These are phyloP conservation scores for Proliferodiscus dingleyae DNA, from an alignment of 2,329 filamentous ascomycete species.

Conservation along the genomic window DNA sequence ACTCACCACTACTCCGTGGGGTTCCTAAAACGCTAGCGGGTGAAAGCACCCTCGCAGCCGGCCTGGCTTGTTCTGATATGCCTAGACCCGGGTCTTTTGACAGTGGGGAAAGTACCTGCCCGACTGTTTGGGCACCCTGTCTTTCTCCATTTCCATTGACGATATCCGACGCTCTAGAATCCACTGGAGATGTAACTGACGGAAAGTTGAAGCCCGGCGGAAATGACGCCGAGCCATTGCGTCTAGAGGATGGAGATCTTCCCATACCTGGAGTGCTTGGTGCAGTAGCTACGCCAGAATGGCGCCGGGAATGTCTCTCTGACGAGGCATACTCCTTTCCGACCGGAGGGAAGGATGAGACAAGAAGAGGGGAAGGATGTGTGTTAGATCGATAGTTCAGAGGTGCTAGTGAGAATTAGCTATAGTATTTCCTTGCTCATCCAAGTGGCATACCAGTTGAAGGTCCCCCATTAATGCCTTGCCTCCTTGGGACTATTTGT, in stretches of 20 bases:
- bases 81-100: constrained; percentile 36
- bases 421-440: not conserved
- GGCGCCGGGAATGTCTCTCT: constrained; percentile 17
- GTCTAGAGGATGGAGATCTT: constrained; percentile 33
- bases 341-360: constrained; percentile 27
- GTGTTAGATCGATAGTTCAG: constrained; percentile 31
- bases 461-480: constrained; percentile 36
- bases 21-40: constrained; percentile 73
- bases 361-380: constrained; percentile 33
- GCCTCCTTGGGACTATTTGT: constrained; percentile 59
- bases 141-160: constrained; percentile 4
- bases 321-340: constrained; percentile 23
- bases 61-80: constrained; percentile 53
- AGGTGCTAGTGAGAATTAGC: constrained; percentile 23
- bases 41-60: constrained; percentile 64
- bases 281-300: constrained; percentile 29
- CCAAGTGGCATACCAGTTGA: constrained; percentile 34
- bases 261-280: constrained; percentile 38
- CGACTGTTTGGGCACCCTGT: constrained; percentile 11
- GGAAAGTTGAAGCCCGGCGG: constrained; percentile 55
- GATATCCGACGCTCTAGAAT: constrained; percentile 10
- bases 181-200: constrained; percentile 32
- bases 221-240: constrained; percentile 22
- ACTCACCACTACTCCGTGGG: constrained; percentile 86
- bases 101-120: constrained; percentile 25